Evolutionary conservation across 2,329 filamentous ascomycete species (phyloP).

Genomic region (Colletotrichum tropicale): DNA sequence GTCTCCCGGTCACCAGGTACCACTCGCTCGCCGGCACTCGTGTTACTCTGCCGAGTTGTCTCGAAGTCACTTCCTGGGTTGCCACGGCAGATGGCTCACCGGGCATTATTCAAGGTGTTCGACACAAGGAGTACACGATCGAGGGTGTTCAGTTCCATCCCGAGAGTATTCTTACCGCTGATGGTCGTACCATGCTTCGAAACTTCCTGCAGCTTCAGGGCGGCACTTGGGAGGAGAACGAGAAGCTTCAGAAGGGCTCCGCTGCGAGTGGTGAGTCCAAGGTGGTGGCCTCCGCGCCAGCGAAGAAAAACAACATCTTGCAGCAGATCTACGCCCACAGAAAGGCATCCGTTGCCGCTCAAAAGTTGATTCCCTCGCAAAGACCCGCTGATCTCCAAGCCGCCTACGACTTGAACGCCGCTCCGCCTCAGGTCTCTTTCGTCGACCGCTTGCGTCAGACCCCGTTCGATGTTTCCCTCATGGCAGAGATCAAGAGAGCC

Average conservation of each 20-base stretch:
- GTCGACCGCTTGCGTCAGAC: conserved; percentile 80
- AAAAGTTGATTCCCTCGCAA: conserved; percentile 86
- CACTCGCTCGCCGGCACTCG: conserved; percentile 95
- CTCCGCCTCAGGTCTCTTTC: conserved; percentile 84
- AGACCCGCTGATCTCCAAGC: conserved; percentile 84
- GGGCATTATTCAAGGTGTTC: conserved; percentile 94
- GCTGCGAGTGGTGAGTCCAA: conserved; percentile 30
- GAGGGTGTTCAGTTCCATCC: conserved; percentile 98
- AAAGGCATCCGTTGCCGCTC: conserved; percentile 74
- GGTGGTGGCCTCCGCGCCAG: conserved; percentile 27
- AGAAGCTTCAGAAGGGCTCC: conserved; percentile 53
- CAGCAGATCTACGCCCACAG: conserved; percentile 89
- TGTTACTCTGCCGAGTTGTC: conserved; percentile 79
- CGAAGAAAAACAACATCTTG: conserved; percentile 82
- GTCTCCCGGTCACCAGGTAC: conserved; percentile 89
- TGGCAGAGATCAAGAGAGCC: conserved; percentile 97
- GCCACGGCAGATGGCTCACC: conserved; percentile 76
- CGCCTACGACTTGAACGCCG: conserved; percentile 81
- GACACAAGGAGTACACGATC: conserved; percentile 89
- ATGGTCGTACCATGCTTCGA: conserved; percentile 86
- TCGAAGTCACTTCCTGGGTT: conserved; percentile 93
- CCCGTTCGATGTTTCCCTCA: conserved; percentile 86
- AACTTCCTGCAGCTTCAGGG: conserved; percentile 91
- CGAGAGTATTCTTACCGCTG: conserved; percentile 92
- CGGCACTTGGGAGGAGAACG: conserved; percentile 89